phyloP scores from a whole-genome alignment of 192 early-diverging fungal genomes.

The Paraglomus brasilianum region DNA sequence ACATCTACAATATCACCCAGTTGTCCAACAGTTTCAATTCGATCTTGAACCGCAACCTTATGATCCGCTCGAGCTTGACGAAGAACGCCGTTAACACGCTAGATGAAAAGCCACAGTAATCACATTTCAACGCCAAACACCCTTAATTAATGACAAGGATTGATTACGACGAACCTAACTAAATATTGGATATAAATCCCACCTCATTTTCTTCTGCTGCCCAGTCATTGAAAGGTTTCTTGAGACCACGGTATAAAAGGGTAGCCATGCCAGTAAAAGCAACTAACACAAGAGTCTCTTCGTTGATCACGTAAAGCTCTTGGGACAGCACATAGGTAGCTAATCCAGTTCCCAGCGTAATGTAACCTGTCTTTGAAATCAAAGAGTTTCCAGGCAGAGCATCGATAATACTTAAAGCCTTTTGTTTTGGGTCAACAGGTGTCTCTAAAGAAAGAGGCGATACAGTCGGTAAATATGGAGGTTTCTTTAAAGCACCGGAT shows the following conservation, averaged over 20 bases:
- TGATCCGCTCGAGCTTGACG: slow-evolving; percentile 86
- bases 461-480: not conserved
- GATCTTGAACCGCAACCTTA: slow-evolving; percentile 85
- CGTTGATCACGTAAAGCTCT: slow-evolving; percentile 97
- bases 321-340: slow-evolving; percentile 90
- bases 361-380: slow-evolving; percentile 85
- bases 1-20: slow-evolving; percentile 92
- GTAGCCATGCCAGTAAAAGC: slow-evolving; percentile 79
- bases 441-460: slow-evolving; percentile 28
- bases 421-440: slow-evolving; percentile 69
- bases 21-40: slow-evolving; percentile 87
- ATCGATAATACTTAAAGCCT: slow-evolving; percentile 90
- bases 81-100: slow-evolving; percentile 82
- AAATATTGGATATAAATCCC: not conserved
- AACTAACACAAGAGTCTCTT: slow-evolving; percentile 83
- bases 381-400: slow-evolving; percentile 87
- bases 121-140: not conserved
- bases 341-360: slow-evolving; percentile 79
- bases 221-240: slow-evolving; percentile 83
- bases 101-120: slow-evolving; percentile 26
- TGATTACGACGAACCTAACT: not conserved
- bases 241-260: slow-evolving; percentile 73
- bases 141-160: not conserved
- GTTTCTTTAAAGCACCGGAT: not conserved
- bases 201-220: slow-evolving; percentile 56